phyloP scores from a whole-genome alignment of 179 eudicot species.

The Silene noctiflora region DNA sequence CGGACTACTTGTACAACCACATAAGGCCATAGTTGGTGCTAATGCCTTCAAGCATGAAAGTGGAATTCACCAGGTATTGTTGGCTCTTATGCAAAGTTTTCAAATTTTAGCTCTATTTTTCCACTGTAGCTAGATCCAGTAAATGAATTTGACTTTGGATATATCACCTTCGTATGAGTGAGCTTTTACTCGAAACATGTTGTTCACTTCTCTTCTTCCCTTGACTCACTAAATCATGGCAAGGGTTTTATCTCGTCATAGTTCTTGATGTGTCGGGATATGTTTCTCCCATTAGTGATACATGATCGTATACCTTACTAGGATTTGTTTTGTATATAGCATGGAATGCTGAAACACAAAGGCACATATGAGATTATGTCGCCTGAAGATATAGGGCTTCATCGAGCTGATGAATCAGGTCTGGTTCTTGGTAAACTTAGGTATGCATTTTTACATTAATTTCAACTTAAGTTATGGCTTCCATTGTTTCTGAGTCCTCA shows the following conservation, averaged over 20 bases:
- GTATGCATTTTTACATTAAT: conserved; percentile 33
- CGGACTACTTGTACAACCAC: conserved; percentile 82
- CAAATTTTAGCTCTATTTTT: not conserved
- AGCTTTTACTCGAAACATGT: not conserved
- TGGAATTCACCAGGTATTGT: conserved; percentile 86
- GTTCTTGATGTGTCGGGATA: not conserved
- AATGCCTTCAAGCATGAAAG: conserved; percentile 99
- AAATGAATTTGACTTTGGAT: not conserved
- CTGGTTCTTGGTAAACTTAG: conserved; percentile 96
- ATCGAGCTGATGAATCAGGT: conserved; percentile 79
- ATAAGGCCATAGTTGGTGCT: conserved; percentile 96
- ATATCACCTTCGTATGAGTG: not conserved
- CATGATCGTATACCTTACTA: conserved; percentile 1
- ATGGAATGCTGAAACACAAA: conserved; percentile 94
- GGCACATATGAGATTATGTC: conserved; percentile 90
- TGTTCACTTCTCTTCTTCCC: not conserved
- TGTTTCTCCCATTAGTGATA: not conserved
- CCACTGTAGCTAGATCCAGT: not conserved
- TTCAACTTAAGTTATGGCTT: conserved; percentile 5
- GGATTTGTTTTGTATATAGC: conserved; percentile 39
- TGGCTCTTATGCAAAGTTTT: not conserved
- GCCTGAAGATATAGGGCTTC: conserved; percentile 95
- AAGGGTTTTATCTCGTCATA: not conserved
- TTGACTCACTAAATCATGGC: not conserved
- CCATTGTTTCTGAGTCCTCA: not conserved